phyloP scores from a whole-genome alignment of 108 stramenopile species.

The Skeletonema potamos region DNA sequence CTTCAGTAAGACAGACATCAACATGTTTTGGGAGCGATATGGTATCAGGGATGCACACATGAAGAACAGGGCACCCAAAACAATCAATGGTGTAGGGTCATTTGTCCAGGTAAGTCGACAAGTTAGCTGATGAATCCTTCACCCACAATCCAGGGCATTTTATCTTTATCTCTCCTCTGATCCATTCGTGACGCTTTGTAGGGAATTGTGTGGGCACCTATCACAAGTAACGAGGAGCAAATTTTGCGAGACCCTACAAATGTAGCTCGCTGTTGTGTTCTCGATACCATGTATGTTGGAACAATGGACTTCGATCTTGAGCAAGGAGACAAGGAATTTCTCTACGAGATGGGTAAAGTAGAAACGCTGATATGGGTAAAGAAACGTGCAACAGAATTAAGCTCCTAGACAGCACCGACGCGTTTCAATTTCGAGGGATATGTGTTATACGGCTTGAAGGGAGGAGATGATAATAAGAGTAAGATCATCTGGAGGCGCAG shows the following conservation, averaged over 20 bases:
- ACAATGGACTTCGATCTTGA: slow-evolving; percentile 1
- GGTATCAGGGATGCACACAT: background rate
- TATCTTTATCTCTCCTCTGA: background rate
- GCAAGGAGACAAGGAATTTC: slow-evolving; percentile 1
- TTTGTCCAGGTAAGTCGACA: background rate
- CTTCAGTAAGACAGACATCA: background rate
- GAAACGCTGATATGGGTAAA: background rate
- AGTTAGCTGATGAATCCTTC: background rate
- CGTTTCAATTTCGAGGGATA: too few relatives aligned
- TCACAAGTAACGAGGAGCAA: background rate
- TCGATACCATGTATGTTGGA: background rate
- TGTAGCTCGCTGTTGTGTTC: background rate
- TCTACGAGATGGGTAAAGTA: background rate
- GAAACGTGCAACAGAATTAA: background rate
- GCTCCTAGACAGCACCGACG: too few relatives aligned
- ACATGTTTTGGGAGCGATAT: background rate
- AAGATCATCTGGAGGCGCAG: too few relatives aligned
- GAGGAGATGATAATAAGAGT: too few relatives aligned
- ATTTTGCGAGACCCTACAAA: background rate
- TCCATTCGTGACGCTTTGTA: background rate
- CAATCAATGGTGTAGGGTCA: background rate
- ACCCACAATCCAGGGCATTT: background rate
- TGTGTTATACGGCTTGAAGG: too few relatives aligned
- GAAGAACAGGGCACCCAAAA: background rate
- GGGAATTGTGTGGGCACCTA: background rate